Base-by-base conservation (phyloP, 306 rosid genomes). In the Betula pendula region DNA sequence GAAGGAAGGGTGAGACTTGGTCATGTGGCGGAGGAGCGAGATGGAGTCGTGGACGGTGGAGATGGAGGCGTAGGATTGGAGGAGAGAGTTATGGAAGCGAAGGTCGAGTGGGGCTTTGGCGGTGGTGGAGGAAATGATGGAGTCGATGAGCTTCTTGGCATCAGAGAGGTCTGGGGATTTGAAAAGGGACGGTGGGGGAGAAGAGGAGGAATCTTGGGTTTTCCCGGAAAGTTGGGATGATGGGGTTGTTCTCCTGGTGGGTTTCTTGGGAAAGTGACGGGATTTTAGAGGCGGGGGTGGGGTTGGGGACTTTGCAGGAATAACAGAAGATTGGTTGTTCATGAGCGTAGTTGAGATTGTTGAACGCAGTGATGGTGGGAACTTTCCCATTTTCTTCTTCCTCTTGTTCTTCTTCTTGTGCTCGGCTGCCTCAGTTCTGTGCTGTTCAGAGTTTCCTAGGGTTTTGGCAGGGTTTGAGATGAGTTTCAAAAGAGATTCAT, bases 21-120 rank as follows among this genome's bases (percentile, higher is more conserved):
- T 76, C 90, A 95, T 92, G 85, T 95, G 92, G 68, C 82, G 91
- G 75, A 92, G 88, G 42, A 95, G 84, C 10, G 91, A 73, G 38
- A 90, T 66, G 74, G 98, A 95, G 40, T 90, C 98, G 43, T 77
- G 68, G 75, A 84, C 7, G 56, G 89, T 65, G 76, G 97, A 85
- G 73, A 92, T 74, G 15, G 93, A 79, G 56, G 93, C 85, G 73
- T 87, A 95, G 73, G 91, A 89, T 66, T 89, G 92, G 63, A 95
- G 93, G 45, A 90, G 83, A 56, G 91, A 77, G 60, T 90, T 90
- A 75, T 86, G 87, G 73, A 82, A 77, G 50, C 89, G 90, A 31
- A 50, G 75, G 79, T 89, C 90, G 10, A 70, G 50, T 12, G 85
- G 66, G 73, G 73, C 5, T 68, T 71, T 77, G 2, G 86, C 12